Conservation (phyloP, 768 basidiomycete species). For the Coprinellus aureogranulatus region DNA sequence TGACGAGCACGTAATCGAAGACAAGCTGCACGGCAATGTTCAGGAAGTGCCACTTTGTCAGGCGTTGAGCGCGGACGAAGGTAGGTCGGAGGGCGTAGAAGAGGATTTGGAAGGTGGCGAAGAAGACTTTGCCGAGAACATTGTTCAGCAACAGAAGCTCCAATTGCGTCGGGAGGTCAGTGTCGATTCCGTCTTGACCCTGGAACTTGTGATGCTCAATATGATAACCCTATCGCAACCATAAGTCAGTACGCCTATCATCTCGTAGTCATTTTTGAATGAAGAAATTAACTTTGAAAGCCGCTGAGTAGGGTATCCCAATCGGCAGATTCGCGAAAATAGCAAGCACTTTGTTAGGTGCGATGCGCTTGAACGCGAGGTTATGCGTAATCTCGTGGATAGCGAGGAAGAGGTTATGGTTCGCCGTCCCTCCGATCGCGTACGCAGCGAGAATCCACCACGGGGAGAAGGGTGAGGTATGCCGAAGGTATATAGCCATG, state of each 20-base stretch:
- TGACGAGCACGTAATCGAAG: constrained; percentile 70
- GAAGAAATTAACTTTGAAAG: constrained; percentile 73
- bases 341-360: constrained; percentile 82
- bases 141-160: constrained; percentile 89
- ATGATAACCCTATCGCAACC: constrained; percentile 68
- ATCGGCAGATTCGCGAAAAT: constrained; percentile 93
- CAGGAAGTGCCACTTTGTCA: constrained; percentile 81
- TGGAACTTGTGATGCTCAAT: constrained; percentile 95
- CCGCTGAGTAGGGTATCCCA: constrained; percentile 89
- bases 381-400: constrained; percentile 99
- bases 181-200: constrained; percentile 95
- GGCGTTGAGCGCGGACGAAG: constrained; percentile 79
- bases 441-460: constrained; percentile 79
- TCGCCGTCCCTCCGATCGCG: constrained; percentile 86
- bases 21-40: constrained; percentile 69
- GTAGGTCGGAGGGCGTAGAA: constrained; percentile 97
- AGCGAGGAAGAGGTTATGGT: constrained; percentile 96
- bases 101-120: constrained; percentile 95
- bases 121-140: constrained; percentile 97
- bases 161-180: constrained; percentile 84
- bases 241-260: background rate
- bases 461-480: constrained; percentile 66
- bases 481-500: constrained; percentile 62
- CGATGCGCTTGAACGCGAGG: constrained; percentile 82
- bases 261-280: background rate